These are phyloP conservation scores for Microcera coccophila DNA, from an alignment of 2,329 filamentous ascomycete genomes.

Conservation along the genomic window DNA sequence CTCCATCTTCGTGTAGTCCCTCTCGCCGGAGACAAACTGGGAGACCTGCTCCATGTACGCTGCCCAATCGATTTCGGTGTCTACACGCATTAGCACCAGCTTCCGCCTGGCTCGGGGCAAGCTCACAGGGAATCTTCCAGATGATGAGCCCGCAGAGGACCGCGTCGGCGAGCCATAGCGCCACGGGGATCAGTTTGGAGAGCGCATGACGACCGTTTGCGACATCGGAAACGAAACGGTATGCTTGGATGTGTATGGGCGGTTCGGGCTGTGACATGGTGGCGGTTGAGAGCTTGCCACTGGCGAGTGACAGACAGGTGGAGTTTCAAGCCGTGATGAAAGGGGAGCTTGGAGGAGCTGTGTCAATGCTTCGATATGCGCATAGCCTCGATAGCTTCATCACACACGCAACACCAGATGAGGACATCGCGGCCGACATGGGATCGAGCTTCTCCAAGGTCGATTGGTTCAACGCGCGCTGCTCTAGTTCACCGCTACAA, in stretches of 20 bases:
- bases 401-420: background rate
- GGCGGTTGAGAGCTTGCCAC: conserved; percentile 14
- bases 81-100: conserved; percentile 36
- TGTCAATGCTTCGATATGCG: conserved; percentile 22
- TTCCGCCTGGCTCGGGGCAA: background rate
- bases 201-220: conserved; percentile 48
- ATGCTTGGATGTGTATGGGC: conserved; percentile 25
- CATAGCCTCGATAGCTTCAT: conserved; percentile 17
- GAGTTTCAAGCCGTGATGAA: conserved; percentile 5
- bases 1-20: conserved; percentile 80
- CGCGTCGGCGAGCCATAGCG: conserved; percentile 67
- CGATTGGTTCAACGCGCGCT: background rate
- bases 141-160: conserved; percentile 71
- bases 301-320: conserved; percentile 3
- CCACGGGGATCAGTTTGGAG: conserved; percentile 50
- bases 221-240: conserved; percentile 39
- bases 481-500: background rate
- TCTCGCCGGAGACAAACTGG: conserved; percentile 77
- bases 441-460: no score
- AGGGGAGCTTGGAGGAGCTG: conserved; percentile 17
- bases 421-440: no score
- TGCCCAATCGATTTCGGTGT: conserved; percentile 97
- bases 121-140: conserved; percentile 77
- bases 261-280: conserved; percentile 27
- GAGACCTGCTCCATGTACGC: conserved; percentile 94